phyloP scores from a whole-genome alignment of 106 monocot species.

The Dioscorea alata region DNA sequence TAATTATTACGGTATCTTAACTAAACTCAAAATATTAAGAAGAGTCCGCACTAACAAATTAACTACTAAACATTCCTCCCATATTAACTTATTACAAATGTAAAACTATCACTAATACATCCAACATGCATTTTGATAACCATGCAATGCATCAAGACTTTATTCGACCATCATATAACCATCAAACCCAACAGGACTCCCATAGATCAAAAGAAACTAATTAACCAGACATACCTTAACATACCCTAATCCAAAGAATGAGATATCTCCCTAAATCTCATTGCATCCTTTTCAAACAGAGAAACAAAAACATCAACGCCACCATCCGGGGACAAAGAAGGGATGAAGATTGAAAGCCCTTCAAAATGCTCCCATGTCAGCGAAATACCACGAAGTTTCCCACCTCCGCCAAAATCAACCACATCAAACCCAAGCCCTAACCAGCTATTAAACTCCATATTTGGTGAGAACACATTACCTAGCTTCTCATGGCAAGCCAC shows the following conservation, averaged over 20 bases:
- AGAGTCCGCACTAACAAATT: too few species aligned
- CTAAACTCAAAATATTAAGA: too few species aligned
- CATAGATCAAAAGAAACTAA: too few species aligned
- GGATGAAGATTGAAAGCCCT: conserved; percentile 42
- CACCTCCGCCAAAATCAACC: conserved; percentile 56
- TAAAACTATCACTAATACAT: too few species aligned
- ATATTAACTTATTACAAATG: too few species aligned
- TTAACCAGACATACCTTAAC: too few species aligned
- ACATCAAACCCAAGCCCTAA: conserved; percentile 46
- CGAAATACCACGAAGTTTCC: conserved; percentile 10
- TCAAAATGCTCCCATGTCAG: conserved; percentile 38
- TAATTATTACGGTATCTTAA: too few species aligned
- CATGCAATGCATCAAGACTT: too few species aligned
- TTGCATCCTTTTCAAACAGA: neutral
- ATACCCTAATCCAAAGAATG: neutral
- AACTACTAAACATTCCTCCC: too few species aligned
- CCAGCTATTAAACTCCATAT: conserved; percentile 71
- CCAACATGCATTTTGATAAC: too few species aligned
- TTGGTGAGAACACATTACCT: conserved; percentile 32
- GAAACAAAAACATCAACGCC: neutral
- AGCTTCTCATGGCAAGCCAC: conserved; percentile 11
- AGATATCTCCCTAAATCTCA: neutral
- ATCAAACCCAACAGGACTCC: too few species aligned
- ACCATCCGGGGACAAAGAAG: conserved; percentile 10
- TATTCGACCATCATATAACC: too few species aligned